Conservation (phyloP, 306 rosid species). For the Cucumis melo region DNA sequence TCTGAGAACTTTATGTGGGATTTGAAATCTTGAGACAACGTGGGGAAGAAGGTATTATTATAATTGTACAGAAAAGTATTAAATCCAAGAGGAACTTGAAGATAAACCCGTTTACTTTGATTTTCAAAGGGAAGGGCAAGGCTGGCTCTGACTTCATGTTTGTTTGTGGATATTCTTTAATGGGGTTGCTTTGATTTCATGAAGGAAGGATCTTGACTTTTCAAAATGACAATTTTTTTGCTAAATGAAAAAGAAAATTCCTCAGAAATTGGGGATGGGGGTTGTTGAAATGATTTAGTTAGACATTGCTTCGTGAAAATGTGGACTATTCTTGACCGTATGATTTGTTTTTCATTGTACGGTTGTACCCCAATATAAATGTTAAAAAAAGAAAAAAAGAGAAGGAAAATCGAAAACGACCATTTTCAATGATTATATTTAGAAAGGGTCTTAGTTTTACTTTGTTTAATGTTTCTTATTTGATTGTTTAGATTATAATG, state of each 20-base stretch:
- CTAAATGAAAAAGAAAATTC: not conserved
- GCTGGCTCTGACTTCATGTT: not conserved
- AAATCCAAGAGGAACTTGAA: not conserved
- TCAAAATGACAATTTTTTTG: not conserved
- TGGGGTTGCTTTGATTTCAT: not conserved
- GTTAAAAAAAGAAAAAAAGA: too few relatives aligned
- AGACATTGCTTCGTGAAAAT: not conserved
- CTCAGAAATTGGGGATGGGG: not conserved
- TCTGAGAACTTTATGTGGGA: not conserved
- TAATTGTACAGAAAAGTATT: not conserved
- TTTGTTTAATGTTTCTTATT: not conserved
- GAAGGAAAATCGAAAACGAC: not conserved
- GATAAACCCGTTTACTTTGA: not conserved
- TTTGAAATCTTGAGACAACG: not conserved
- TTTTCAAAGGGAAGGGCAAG: not conserved
- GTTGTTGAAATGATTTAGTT: not conserved
- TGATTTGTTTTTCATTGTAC: not conserved
- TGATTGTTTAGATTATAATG: not conserved
- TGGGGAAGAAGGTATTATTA: not conserved
- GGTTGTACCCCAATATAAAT: not conserved
- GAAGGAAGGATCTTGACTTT: not conserved
- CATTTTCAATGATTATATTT: not conserved
- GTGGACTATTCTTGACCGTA: not conserved
- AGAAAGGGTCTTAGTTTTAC: not conserved
- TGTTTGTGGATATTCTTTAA: not conserved